These are phyloP conservation scores for Colletotrichum trifolii DNA, from an alignment of 2,329 filamentous ascomycete genomes.

Conservation along the genomic window DNA sequence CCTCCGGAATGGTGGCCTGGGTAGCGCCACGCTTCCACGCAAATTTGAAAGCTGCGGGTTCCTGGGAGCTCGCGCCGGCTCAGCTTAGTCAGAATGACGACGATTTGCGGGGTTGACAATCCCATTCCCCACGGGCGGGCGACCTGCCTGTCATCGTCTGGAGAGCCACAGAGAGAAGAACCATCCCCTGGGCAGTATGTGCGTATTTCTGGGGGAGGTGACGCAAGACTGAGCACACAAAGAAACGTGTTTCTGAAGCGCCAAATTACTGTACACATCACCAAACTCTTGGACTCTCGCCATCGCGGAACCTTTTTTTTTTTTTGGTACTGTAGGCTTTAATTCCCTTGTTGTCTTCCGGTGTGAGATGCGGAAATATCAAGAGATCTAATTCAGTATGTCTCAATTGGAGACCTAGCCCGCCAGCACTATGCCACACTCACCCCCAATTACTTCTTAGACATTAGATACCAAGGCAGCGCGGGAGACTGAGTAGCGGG, in stretches of 20 bases:
- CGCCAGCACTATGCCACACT: background rate
- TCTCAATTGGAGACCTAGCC: constrained; percentile 10
- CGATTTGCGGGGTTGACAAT: constrained; percentile 34
- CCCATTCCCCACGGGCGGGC: constrained; percentile 9
- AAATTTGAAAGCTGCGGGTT: constrained; percentile 33
- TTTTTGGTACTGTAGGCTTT: too few relatives aligned
- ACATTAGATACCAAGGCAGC: constrained; percentile 21
- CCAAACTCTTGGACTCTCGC: background rate
- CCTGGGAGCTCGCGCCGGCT: constrained; percentile 14
- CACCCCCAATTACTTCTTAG: background rate
- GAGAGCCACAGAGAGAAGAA: too few relatives aligned
- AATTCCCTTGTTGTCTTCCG: too few relatives aligned
- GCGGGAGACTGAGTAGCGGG: constrained; percentile 9
- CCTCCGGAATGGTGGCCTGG: constrained; percentile 22
- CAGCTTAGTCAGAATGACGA: constrained; percentile 36
- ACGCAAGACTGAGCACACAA: constrained; percentile 23
- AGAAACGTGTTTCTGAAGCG: constrained; percentile 1
- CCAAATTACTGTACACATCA: constrained; percentile 14
- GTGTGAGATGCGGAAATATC: background rate
- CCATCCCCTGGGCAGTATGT: background rate
- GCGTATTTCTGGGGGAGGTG: background rate
- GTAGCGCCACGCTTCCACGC: constrained; percentile 22
- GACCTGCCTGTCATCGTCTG: too few relatives aligned
- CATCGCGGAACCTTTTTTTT: background rate
- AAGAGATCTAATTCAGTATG: background rate